Percentiles rank a stretch among this genome's conserved stretches.
These are phyloP conservation scores for Phaffomyces thermotolerans DNA, from an alignment of 805 yeast genomes.

Conservation along the genomic window DNA sequence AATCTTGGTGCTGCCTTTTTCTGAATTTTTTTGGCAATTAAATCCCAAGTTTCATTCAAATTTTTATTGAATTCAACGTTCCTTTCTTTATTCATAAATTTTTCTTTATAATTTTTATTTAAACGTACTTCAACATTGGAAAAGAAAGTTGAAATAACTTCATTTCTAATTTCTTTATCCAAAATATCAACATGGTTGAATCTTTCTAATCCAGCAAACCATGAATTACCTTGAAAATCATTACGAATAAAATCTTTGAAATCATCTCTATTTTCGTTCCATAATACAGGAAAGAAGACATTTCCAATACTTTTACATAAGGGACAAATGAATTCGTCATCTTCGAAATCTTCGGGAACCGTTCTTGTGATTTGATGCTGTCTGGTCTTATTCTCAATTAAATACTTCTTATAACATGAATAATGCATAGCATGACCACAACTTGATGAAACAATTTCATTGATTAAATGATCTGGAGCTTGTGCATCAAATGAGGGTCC, in stretches of 20 bases:
- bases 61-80: background rate
- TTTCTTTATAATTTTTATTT: no score
- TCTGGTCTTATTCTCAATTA: slow-evolving; percentile 46
- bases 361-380: slow-evolving; percentile 75
- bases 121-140: no score
- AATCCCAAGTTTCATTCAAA: slow-evolving; percentile 6
- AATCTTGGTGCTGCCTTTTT: slow-evolving; percentile 27
- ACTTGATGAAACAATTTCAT: slow-evolving; percentile 40
- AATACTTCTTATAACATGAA: slow-evolving; percentile 61
- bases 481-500: slow-evolving; percentile 67
- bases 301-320: slow-evolving; percentile 84
- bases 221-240: slow-evolving; percentile 5
- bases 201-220: slow-evolving; percentile 15
- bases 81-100: no score
- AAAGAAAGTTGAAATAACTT: background rate
- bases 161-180: background rate
- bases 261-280: slow-evolving; percentile 39
- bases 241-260: slow-evolving; percentile 8
- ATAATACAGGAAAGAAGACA: slow-evolving; percentile 70
- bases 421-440: slow-evolving; percentile 96
- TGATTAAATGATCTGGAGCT: slow-evolving; percentile 14
- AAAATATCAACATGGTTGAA: slow-evolving; percentile 6
- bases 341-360: slow-evolving; percentile 64
- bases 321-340: slow-evolving; percentile 80
- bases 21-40: slow-evolving; percentile 19